These are phyloP conservation scores for Suillus subaureus DNA, from an alignment of 768 basidiomycete species.

Conservation along the genomic window DNA sequence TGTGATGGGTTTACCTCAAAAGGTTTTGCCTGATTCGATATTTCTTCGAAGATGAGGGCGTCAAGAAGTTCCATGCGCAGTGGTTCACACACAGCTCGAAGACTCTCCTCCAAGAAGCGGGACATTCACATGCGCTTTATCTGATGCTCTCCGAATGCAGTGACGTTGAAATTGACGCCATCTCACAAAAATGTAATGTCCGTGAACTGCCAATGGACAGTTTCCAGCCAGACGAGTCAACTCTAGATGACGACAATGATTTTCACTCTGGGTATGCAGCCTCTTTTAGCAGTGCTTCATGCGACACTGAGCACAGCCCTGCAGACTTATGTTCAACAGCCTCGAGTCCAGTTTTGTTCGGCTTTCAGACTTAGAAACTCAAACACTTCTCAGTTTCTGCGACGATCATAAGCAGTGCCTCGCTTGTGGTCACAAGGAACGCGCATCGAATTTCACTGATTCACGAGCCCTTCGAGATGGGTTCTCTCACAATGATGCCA, in stretches of 20 bases:
- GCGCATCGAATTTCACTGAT: conserved; percentile 24
- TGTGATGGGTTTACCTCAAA: neutral
- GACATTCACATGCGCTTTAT: conserved; percentile 64
- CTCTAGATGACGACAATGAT: conserved; percentile 39
- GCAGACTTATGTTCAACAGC: conserved; percentile 56
- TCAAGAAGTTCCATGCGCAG: conserved; percentile 67
- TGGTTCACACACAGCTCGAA: conserved; percentile 69
- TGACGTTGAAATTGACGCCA: conserved; percentile 53
- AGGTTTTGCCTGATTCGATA: conserved; percentile 77
- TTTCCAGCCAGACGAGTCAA: conserved; percentile 50
- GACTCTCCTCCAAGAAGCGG: conserved; percentile 65
- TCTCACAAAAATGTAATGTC: conserved; percentile 61
- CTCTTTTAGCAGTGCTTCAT: neutral
- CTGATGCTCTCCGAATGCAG: conserved; percentile 56
- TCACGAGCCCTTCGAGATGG: conserved; percentile 36
- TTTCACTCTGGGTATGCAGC: conserved; percentile 59
- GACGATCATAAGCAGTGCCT: conserved; percentile 45
- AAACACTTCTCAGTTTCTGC: conserved; percentile 30
- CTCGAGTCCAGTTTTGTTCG: conserved; percentile 48
- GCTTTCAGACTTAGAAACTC: conserved; percentile 38
- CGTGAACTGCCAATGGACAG: conserved; percentile 42
- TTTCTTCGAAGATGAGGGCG: conserved; percentile 49
- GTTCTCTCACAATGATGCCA: conserved; percentile 42
- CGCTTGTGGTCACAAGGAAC: conserved; percentile 45
- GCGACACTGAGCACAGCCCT: conserved; percentile 10